Conservation (phyloP, 805 yeast genomes). For the Kazachstania viticola region DNA sequence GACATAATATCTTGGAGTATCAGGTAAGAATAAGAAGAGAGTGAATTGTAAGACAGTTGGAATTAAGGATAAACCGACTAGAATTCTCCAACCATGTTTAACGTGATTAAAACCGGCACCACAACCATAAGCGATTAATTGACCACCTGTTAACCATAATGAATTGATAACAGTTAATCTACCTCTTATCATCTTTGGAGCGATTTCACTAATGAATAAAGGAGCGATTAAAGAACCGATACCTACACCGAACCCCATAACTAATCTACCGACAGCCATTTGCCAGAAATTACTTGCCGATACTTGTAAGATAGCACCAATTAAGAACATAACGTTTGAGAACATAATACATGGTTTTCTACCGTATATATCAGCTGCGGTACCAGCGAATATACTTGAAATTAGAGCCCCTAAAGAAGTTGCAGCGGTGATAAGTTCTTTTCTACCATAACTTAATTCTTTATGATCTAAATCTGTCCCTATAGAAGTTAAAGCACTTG, state of each 20-base stretch:
- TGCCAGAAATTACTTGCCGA: conserved; percentile 75
- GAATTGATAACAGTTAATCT: conserved; percentile 82
- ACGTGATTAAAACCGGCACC: conserved; percentile 77
- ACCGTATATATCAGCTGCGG: conserved; percentile 72
- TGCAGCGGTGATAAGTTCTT: conserved; percentile 86
- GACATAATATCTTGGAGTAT: conserved; percentile 85
- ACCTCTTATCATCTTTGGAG: conserved; percentile 87
- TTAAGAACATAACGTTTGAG: conserved; percentile 68
- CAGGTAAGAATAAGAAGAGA: conserved; percentile 80
- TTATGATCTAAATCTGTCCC: conserved; percentile 60
- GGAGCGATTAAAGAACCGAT: conserved; percentile 93
- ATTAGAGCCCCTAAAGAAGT: conserved; percentile 89
- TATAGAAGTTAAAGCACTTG: conserved; percentile 81
- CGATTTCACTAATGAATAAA: conserved; percentile 79
- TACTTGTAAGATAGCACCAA: conserved; percentile 80
- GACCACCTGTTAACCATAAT: conserved; percentile 89
- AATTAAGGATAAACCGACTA: conserved; percentile 81
- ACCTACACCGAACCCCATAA: conserved; percentile 96
- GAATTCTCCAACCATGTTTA: conserved; percentile 81
- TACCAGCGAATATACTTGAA: conserved; percentile 69
- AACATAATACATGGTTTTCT: conserved; percentile 75
- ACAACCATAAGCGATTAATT: conserved; percentile 83
- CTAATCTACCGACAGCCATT: conserved; percentile 83
- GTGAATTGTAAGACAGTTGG: conserved; percentile 74
- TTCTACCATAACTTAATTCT: conserved; percentile 58